Conservation (phyloP, 306 rosid genomes). For the Quercus rubra region DNA sequence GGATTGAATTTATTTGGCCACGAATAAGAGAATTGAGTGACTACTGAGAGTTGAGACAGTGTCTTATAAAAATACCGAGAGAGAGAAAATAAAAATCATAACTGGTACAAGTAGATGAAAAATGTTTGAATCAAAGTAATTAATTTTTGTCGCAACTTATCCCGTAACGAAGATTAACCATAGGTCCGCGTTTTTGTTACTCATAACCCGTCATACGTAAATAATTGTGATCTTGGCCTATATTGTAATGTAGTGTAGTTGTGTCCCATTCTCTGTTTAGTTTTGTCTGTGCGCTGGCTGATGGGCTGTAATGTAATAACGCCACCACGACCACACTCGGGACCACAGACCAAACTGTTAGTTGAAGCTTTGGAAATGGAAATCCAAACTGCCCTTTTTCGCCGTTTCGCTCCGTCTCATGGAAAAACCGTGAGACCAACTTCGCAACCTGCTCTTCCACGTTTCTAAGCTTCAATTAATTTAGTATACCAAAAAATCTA, state of each 20-base stretch:
- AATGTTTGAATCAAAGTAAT: no score
- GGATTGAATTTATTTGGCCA: not conserved
- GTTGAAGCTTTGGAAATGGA: not conserved
- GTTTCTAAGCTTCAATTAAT: not conserved
- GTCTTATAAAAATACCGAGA: not conserved
- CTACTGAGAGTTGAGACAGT: not conserved
- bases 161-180: accelerated
- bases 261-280: not conserved
- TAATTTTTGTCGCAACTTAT: no score
- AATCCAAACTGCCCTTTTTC: not conserved
- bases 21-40: not conserved
- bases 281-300: not conserved
- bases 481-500: not conserved
- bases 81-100: not conserved
- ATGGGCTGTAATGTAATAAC: no score
- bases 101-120: no score
- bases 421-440: not conserved
- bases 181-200: no score
- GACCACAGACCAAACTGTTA: not conserved
- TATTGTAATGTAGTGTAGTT: no score
- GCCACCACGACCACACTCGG: no score
- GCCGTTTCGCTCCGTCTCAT: not conserved
- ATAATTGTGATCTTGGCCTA: no score
- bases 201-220: no score
- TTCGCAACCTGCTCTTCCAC: not conserved